Conservation (phyloP, 768 basidiomycete genomes). For the Hygrophorus pudorinus region DNA sequence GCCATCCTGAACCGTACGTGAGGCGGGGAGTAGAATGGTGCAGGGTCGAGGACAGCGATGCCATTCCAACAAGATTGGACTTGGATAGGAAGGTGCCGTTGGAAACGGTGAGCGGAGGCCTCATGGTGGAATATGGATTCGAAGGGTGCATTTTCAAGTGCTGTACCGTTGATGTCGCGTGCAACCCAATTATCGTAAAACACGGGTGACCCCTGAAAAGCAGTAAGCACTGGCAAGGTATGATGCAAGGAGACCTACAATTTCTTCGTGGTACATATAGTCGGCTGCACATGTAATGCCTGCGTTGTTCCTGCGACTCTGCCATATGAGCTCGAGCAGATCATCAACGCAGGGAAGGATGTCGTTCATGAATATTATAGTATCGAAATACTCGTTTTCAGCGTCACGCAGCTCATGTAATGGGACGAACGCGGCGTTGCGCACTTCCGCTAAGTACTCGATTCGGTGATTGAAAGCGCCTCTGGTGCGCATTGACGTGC, state of each 20-base stretch:
- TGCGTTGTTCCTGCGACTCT: slow-evolving; percentile 85
- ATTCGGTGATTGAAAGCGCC: slow-evolving; percentile 99
- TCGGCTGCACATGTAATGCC: slow-evolving; percentile 98
- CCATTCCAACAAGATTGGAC: slow-evolving; percentile 99
- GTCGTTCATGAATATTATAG: slow-evolving; percentile 99
- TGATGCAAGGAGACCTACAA: slow-evolving; percentile 25
- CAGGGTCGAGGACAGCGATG: slow-evolving; percentile 90
- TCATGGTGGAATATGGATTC: slow-evolving; percentile 87
- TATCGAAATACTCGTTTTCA: slow-evolving; percentile 91
- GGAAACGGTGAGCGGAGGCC: slow-evolving; percentile 71
- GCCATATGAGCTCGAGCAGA: slow-evolving; percentile 95
- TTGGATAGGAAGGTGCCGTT: slow-evolving; percentile 86
- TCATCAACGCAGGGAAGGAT: slow-evolving; percentile 97
- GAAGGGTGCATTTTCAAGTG: slow-evolving; percentile 95
- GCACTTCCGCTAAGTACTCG: slow-evolving; percentile 99
- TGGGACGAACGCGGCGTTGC: slow-evolving; percentile 94
- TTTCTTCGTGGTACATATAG: slow-evolving; percentile 98
- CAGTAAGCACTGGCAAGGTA: not conserved
- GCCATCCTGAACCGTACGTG: slow-evolving; percentile 97
- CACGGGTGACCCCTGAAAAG: slow-evolving; percentile 52
- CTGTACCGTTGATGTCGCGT: slow-evolving; percentile 96
- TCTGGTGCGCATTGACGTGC: slow-evolving; percentile 84
- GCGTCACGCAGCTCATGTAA: slow-evolving; percentile 88
- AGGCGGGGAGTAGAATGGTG: slow-evolving; percentile 86
- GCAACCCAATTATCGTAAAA: slow-evolving; percentile 99